phyloP scores from a whole-genome alignment of 1,284 basidiomycete genomes.

The Takashimella tepidaria region DNA sequence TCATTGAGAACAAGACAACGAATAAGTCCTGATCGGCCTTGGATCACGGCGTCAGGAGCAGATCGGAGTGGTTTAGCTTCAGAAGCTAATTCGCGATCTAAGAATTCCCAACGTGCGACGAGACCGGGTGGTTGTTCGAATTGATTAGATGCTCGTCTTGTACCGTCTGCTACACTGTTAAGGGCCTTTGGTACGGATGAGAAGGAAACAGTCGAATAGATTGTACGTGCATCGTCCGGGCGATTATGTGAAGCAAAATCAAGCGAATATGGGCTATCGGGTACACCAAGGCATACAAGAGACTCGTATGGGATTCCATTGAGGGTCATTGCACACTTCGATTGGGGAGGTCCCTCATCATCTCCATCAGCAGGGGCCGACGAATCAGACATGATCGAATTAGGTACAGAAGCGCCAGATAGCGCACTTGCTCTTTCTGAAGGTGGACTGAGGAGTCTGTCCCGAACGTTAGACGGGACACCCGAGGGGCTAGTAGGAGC shows the following conservation, averaged over 20 bases:
- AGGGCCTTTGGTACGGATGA: conserved; percentile 56
- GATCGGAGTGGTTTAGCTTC: conserved; percentile 65
- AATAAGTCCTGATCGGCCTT: conserved; percentile 76
- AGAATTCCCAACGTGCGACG: conserved; percentile 57
- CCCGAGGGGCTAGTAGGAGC: conserved; percentile 12
- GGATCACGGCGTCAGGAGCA: conserved; percentile 65
- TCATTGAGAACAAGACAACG: conserved; percentile 81
- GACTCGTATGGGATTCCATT: conserved; percentile 74
- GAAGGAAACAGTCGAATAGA: conserved; percentile 75
- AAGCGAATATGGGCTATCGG: conserved; percentile 64
- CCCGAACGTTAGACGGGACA: conserved; percentile 17
- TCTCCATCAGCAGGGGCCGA: conserved; percentile 16
- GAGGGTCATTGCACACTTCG: conserved; percentile 45
- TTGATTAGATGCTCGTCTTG: neutral
- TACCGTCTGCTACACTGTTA: neutral
- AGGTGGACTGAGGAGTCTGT: conserved; percentile 16
- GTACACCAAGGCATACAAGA: conserved; percentile 69
- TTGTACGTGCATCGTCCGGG: conserved; percentile 34
- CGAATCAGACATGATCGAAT: conserved; percentile 29
- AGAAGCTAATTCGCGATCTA: conserved; percentile 72
- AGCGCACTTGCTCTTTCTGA: conserved; percentile 14
- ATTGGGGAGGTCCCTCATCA: conserved; percentile 19
- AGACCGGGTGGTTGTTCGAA: conserved; percentile 4
- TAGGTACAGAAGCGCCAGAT: conserved; percentile 27
- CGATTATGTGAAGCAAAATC: conserved; percentile 45